Evolutionary conservation across 768 basidiomycete genomes (phyloP).

Genomic region (Naganishia vaughanmartiniae): DNA sequence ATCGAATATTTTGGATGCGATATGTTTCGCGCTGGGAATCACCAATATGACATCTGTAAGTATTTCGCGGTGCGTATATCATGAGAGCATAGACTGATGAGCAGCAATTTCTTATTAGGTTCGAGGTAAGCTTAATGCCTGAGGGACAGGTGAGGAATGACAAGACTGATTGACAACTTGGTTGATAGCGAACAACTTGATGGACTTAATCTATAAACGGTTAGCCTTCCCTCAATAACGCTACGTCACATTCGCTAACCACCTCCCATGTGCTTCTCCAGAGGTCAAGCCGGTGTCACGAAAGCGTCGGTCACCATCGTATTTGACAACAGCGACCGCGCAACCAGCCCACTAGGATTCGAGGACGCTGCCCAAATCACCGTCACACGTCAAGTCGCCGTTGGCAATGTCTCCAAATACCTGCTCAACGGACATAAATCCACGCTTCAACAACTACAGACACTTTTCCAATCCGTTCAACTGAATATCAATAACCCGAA

Average conservation of each 20-base stretch:
- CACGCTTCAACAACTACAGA: conserved; percentile 77
- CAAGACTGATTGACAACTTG: not conserved
- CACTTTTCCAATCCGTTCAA: conserved; percentile 91
- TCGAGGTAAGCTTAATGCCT: conserved; percentile 58
- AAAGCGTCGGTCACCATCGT: conserved; percentile 98
- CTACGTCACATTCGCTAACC: not conserved
- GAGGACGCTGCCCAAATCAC: conserved; percentile 84
- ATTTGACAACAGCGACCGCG: conserved; percentile 91
- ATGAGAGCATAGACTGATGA: not conserved
- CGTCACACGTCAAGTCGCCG: conserved; percentile 91
- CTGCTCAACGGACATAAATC: conserved; percentile 94
- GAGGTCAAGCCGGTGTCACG: conserved; percentile 89
- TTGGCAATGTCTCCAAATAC: conserved; percentile 92
- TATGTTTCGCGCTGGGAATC: conserved; percentile 96
- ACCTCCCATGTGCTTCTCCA: conserved; percentile 4
- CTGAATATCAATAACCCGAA: conserved; percentile 99
- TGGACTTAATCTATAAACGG: conserved; percentile 98
- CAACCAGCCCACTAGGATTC: conserved; percentile 76
- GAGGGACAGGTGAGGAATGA: too few relatives aligned
- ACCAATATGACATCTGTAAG: conserved; percentile 72
- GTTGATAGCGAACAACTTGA: conserved; percentile 70
- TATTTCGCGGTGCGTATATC: not conserved
- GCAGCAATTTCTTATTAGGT: conserved; percentile 58
- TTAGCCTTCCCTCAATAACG: conserved; percentile 23
- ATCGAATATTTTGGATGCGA: conserved; percentile 98